Base-by-base conservation (phyloP, 192 early-diverging fungal species). In the Backusella westeae region DNA sequence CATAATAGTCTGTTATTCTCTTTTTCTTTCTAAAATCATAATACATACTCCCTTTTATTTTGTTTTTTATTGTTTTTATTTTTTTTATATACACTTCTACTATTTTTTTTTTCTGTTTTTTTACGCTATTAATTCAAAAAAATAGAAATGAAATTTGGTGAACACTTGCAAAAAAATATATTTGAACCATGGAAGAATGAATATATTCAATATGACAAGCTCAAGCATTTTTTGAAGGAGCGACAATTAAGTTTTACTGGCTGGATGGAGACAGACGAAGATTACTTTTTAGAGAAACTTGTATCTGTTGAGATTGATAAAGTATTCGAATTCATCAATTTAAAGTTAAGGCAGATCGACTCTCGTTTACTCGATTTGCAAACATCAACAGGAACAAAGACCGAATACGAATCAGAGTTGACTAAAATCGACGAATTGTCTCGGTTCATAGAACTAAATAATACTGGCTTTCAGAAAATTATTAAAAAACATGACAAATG, bases 401-500 rank as follows among this genome's bases (percentile, higher is more conserved):
- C 26, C 23, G 56, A 63, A 29, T 63, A 29, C 4, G 56, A 63
- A 23, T 7, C 35, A 41, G 68, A 69, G 8, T 21, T 9, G 19
- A 36, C n/a, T 23, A 69, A 69, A 12, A 36, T 38, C 7, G 6
- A 10, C 9, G 68, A 69, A 39, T 38, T 69, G 21, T 26, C 38
- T 39, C 68, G 21, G 0, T 94, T 90, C 74, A 89, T 88, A 19
- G 83, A 93, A 4, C 85, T 93, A 77, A 94, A 94, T 85, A 93
- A 90, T 77, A 90, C 89, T 12, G 93, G 92, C n/a, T 93, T 93
- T 72, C 86, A 90, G 69, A 92, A 97, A 89, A 97, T 98, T 75
- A 85, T 99, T 74, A 99, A 99, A 83, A 99, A 99, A 83, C 97
- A 99, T 81, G 96, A 99, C 84, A 95, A 95, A 82, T 92, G 94